These are phyloP conservation scores for Tilletia setariae DNA, from an alignment of 1,284 basidiomycete genomes.

Conservation along the genomic window DNA sequence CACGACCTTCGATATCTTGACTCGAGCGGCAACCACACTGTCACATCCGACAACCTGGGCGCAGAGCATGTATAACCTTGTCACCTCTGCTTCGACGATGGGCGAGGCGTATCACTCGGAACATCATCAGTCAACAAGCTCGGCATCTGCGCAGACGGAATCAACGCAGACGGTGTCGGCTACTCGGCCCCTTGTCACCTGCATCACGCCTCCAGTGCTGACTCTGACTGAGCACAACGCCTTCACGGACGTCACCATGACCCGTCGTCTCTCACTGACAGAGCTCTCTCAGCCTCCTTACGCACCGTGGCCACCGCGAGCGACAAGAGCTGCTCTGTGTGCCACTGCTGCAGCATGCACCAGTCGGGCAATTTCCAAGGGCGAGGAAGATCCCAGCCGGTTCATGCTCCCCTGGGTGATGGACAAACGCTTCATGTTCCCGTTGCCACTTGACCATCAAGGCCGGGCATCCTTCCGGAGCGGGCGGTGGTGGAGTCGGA, in stretches of 20 bases:
- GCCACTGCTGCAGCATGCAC: neutral
- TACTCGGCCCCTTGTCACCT: neutral
- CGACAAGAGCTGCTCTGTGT: neutral
- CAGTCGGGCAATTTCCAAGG: neutral
- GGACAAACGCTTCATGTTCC: conserved; percentile 16
- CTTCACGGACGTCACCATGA: conserved; percentile 3
- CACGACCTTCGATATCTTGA: conserved; percentile 12
- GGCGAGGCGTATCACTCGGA: neutral
- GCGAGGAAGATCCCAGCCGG: neutral
- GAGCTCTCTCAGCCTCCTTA: conserved; percentile 13
- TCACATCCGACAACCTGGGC: conserved; percentile 12
- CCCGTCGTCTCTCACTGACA: conserved; percentile 5
- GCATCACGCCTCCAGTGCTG: conserved; percentile 6
- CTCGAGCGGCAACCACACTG: conserved; percentile 7
- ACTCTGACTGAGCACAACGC: conserved; percentile 5
- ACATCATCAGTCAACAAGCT: neutral
- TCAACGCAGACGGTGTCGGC: neutral
- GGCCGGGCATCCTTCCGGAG: conserved; percentile 12
- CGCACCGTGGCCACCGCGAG: conserved; percentile 5
- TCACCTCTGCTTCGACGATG: neutral
- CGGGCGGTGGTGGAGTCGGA: conserved; percentile 13
- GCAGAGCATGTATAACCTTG: neutral
- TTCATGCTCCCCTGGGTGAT: conserved; percentile 12
- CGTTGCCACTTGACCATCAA: conserved; percentile 11
- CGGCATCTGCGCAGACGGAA: neutral